A percentile compares a stretch with the other conserved stretches of the same genome.
These are phyloP conservation scores for Ophiocordyceps sinensis DNA, from an alignment of 2,329 filamentous ascomycete species.

Conservation along the genomic window DNA sequence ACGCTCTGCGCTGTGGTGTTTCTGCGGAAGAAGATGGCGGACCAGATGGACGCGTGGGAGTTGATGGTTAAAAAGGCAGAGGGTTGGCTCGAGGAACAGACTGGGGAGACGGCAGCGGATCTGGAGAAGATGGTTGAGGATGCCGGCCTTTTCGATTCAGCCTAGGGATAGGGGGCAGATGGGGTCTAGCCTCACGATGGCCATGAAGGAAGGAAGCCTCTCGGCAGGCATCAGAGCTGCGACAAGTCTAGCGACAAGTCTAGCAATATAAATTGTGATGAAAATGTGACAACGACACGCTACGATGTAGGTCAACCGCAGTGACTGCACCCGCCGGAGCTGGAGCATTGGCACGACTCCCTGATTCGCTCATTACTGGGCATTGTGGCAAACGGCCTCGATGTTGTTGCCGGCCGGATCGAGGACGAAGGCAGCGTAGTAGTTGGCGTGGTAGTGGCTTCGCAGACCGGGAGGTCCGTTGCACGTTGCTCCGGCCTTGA, in stretches of 20 bases:
- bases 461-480: conserved; percentile 33
- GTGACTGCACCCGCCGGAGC: too few relatives aligned
- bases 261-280: background rate
- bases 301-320: too few relatives aligned
- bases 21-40: conserved; percentile 28
- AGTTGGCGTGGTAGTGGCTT: conserved; percentile 26
- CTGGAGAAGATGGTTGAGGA: conserved; percentile 7
- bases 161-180: background rate
- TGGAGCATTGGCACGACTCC: too few relatives aligned
- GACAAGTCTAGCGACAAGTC: too few relatives aligned
- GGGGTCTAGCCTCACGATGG: background rate
- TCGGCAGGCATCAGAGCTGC: background rate
- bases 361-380: background rate
- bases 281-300: too few relatives aligned
- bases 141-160: background rate
- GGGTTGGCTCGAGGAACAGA: conserved; percentile 26
- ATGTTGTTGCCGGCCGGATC: conserved; percentile 39
- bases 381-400: conserved; percentile 22
- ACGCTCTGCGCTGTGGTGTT: conserved; percentile 16
- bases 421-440: conserved; percentile 35
- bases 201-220: too few relatives aligned
- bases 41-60: conserved; percentile 44
- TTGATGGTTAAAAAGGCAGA: conserved; percentile 47
- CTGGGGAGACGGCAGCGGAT: conserved; percentile 4
- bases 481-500: conserved; percentile 28